phyloP scores from a whole-genome alignment of 768 basidiomycete genomes.

The Pulveroboletus sp. region DNA sequence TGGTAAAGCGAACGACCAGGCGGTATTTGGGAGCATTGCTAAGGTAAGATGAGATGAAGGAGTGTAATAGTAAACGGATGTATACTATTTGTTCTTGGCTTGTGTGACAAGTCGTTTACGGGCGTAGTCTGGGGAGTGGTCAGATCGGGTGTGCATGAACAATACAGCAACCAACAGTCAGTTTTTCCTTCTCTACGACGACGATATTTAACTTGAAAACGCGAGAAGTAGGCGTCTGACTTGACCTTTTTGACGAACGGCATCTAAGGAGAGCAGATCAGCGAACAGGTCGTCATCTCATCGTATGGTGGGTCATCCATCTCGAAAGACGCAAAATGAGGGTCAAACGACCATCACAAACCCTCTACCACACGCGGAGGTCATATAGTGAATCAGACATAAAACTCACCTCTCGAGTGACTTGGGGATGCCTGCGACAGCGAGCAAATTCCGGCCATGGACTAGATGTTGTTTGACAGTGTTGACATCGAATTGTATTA shows the following conservation, averaged over 20 bases:
- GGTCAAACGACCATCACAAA: neutral
- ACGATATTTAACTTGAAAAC: slow-evolving; percentile 98
- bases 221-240: slow-evolving; percentile 95
- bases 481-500: slow-evolving; percentile 26
- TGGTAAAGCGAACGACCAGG: slow-evolving; percentile 98
- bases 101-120: slow-evolving; percentile 95
- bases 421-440: slow-evolving; percentile 30
- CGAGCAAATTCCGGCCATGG: slow-evolving; percentile 12
- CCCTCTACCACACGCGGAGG: neutral
- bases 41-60: slow-evolving; percentile 5
- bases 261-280: slow-evolving; percentile 47
- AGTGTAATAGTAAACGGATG: slow-evolving; percentile 4
- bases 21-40: slow-evolving; percentile 98
- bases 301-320: slow-evolving; percentile 28
- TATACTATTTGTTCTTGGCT: slow-evolving; percentile 99
- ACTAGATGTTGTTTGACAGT: slow-evolving; percentile 24
- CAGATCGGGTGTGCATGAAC: neutral
- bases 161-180: slow-evolving; percentile 62
- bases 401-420: slow-evolving; percentile 38
- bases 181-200: slow-evolving; percentile 98
- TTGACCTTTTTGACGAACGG: slow-evolving; percentile 98
- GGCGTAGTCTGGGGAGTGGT: slow-evolving; percentile 73
- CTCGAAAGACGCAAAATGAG: slow-evolving; percentile 7
- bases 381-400: neutral
- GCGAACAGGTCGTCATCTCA: slow-evolving; percentile 25